Evolutionary conservation across 495 filamentous ascomycete species (phyloP).

Genomic region (Penicillium cinerascens): DNA sequence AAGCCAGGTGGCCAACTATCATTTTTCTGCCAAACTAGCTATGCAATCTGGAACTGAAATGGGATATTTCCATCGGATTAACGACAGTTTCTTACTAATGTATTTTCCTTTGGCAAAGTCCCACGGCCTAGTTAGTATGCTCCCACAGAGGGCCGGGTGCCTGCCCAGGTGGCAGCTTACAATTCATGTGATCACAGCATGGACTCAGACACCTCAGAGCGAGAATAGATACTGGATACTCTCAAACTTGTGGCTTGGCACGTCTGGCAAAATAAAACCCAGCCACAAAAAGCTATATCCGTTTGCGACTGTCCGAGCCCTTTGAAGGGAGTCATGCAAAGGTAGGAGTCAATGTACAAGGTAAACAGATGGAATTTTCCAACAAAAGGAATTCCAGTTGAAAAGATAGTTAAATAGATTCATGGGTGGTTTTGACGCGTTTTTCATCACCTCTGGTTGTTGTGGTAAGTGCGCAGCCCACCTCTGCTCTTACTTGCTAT

Average conservation of each 20-base stretch:
- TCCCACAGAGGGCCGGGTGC: too few relatives aligned
- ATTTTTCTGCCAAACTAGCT: too few relatives aligned
- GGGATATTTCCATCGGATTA: too few relatives aligned
- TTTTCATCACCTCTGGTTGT: background rate
- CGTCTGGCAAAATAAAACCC: background rate
- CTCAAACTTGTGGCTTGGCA: background rate
- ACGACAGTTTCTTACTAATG: too few relatives aligned
- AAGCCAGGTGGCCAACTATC: too few relatives aligned
- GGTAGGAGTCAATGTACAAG: background rate
- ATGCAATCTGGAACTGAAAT: too few relatives aligned
- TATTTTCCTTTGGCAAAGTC: too few relatives aligned
- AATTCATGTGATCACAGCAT: too few relatives aligned
- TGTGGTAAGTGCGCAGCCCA: background rate
- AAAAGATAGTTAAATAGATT: background rate
- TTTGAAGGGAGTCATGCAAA: background rate
- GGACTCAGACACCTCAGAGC: too few relatives aligned
- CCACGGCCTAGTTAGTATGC: too few relatives aligned
- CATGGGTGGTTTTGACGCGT: background rate
- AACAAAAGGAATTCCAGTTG: background rate
- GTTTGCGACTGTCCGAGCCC: background rate
- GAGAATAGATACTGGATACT: too few relatives aligned
- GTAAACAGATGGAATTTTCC: background rate
- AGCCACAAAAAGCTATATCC: background rate
- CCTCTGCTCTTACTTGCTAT: background rate
- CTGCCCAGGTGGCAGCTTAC: too few relatives aligned